These are phyloP conservation scores for Chamaecrista fasciculata DNA, from an alignment of 306 rosid species.

Conservation along the genomic window DNA sequence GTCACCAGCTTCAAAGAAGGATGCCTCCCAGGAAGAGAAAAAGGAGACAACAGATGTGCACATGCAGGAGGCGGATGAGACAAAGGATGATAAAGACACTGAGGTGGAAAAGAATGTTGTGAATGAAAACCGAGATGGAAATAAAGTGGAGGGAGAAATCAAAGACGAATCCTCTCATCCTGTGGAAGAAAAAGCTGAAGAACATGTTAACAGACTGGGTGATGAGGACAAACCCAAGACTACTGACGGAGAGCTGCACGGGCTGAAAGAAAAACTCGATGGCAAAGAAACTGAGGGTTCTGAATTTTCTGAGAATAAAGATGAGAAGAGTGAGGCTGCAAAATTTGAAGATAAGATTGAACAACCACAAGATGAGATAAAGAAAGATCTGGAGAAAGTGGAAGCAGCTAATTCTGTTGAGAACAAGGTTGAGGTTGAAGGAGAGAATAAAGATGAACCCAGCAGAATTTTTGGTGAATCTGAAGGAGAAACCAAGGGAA, in stretches of 20 bases:
- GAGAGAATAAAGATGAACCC: constrained; percentile 40
- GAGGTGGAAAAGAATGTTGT: constrained; percentile 48
- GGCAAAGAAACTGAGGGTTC: constrained; percentile 53
- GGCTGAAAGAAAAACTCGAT: constrained; percentile 25
- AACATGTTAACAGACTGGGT: constrained; percentile 37
- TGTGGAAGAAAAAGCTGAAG: constrained; percentile 31
- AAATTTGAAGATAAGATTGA: constrained; percentile 31
- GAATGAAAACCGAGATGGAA: constrained; percentile 49
- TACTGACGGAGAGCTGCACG: constrained; percentile 37
- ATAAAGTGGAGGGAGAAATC: constrained; percentile 35
- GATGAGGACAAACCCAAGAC: constrained; percentile 45
- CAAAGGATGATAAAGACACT: constrained; percentile 40
- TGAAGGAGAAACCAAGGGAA: constrained; percentile 50
- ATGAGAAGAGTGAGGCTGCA: constrained; percentile 22
- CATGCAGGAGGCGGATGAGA: constrained; percentile 37
- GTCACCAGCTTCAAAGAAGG: constrained; percentile 53
- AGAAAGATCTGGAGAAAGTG: constrained; percentile 36
- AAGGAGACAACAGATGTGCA: constrained; percentile 37
- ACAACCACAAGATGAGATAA: constrained; percentile 49
- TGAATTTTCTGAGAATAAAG: constrained; percentile 42
- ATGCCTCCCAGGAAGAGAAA: constrained; percentile 40
- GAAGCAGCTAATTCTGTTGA: constrained; percentile 35
- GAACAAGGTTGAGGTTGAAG: constrained; percentile 46
- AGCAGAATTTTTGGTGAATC: constrained; percentile 30
- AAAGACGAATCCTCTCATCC: constrained; percentile 38